phyloP scores from a whole-genome alignment of 2,329 filamentous ascomycete genomes.

The Drechmeria coniospora region DNA sequence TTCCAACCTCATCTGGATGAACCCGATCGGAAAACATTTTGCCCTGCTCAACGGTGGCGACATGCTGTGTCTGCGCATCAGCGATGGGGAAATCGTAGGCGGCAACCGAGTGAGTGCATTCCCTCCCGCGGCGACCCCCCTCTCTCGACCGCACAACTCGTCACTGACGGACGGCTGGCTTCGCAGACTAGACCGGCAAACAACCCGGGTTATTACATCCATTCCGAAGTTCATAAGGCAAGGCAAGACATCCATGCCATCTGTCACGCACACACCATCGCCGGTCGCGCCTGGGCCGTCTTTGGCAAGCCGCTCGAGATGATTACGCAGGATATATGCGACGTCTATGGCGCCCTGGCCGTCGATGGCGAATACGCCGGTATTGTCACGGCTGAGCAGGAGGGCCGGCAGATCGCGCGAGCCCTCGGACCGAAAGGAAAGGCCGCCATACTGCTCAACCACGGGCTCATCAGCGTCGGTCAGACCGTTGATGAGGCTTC shows the following conservation, averaged over 20 bases:
- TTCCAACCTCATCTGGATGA: constrained; percentile 50
- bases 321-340: constrained; percentile 52
- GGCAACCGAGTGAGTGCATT: constrained; percentile 33
- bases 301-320: constrained; percentile 54
- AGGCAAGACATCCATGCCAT: constrained; percentile 49
- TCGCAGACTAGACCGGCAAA: constrained; percentile 40
- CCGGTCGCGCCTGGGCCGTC: constrained; percentile 51
- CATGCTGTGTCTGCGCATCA: constrained; percentile 48
- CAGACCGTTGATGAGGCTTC: constrained; percentile 59
- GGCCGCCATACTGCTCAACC: constrained; percentile 52
- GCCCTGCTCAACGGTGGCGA: constrained; percentile 49
- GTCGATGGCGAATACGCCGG: constrained; percentile 45
- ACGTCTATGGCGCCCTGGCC: constrained; percentile 45
- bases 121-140: too few relatives aligned
- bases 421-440: constrained; percentile 43
- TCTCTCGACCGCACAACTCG: too few relatives aligned
- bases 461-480: constrained; percentile 57
- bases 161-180: too few relatives aligned
- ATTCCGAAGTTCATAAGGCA: constrained; percentile 51
- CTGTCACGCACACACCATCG: constrained; percentile 52
- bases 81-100: constrained; percentile 43
- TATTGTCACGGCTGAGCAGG: constrained; percentile 42
- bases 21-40: constrained; percentile 53
- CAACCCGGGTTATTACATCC: constrained; percentile 54
- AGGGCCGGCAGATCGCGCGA: constrained; percentile 47